Evolutionary conservation across 1,284 basidiomycete species (phyloP).

Genomic region (Filobasidium uniguttulatum): DNA sequence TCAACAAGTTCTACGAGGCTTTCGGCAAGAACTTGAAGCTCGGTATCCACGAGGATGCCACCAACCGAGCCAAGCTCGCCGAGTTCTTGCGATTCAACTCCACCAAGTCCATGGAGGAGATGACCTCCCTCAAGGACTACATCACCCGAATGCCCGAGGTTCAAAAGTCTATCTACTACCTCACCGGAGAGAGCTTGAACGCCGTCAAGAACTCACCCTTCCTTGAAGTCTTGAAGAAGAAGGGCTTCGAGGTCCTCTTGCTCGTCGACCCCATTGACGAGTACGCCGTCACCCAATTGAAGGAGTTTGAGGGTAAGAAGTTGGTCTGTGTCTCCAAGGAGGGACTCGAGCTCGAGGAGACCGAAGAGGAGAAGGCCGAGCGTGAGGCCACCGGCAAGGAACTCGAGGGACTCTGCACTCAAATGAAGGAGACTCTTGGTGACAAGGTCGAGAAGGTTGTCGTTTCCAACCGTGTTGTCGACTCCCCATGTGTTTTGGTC

Average conservation of each 20-base stretch:
- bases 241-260: slow-evolving; percentile 95
- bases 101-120: slow-evolving; percentile 86
- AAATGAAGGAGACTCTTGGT: slow-evolving; percentile 95
- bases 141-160: slow-evolving; percentile 99
- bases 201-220: slow-evolving; percentile 90
- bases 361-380: slow-evolving; percentile 86
- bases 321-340: slow-evolving; percentile 97
- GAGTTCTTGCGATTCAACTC: slow-evolving; percentile 99
- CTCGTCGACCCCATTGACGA: slow-evolving; percentile 98
- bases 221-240: slow-evolving; percentile 99
- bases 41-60: slow-evolving; percentile 97
- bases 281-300: slow-evolving; percentile 93
- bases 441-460: slow-evolving; percentile 99
- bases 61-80: slow-evolving; percentile 98
- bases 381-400: slow-evolving; percentile 75
- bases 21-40: slow-evolving; percentile 98
- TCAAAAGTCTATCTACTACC: slow-evolving; percentile 98
- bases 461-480: slow-evolving; percentile 91
- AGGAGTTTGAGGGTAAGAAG: slow-evolving; percentile 99
- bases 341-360: slow-evolving; percentile 98
- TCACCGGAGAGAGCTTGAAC: slow-evolving; percentile 93
- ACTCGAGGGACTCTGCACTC: slow-evolving; percentile 79
- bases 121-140: slow-evolving; percentile 95
- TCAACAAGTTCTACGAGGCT: slow-evolving; percentile 82
- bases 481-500: slow-evolving; percentile 91